Percentiles rank a stretch among this genome's conserved stretches.
phyloP scores from a whole-genome alignment of 2,329 filamentous ascomycete species.

The Aquanectria penicillioides region DNA sequence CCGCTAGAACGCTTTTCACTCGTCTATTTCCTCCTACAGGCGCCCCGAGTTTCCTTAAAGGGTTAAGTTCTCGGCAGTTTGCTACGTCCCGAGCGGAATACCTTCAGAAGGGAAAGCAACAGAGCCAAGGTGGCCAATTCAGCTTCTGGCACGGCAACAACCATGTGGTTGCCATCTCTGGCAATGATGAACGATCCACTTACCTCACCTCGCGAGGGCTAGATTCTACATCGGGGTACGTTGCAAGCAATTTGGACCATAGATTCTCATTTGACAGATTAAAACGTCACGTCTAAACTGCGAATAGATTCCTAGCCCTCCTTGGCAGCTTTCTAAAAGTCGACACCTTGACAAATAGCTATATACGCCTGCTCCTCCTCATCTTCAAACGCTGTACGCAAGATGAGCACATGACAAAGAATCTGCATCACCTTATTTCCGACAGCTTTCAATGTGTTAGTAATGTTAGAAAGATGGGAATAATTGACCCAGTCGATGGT shows the following conservation, averaged over 20 bases:
- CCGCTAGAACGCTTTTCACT: background rate
- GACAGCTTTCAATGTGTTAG: background rate
- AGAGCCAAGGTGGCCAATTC: slow-evolving; percentile 54
- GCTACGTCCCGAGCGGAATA: slow-evolving; percentile 46
- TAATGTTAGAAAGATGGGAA: no score
- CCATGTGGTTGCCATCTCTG: slow-evolving; percentile 56
- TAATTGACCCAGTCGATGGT: background rate
- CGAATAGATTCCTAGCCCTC: background rate
- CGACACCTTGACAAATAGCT: slow-evolving; percentile 3
- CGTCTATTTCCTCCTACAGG: background rate
- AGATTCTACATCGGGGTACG: slow-evolving; percentile 55
- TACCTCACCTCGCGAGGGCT: slow-evolving; percentile 59
- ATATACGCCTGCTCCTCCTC: background rate
- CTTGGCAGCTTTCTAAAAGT: slow-evolving; percentile 5
- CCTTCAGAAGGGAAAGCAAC: slow-evolving; percentile 44
- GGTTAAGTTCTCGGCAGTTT: background rate
- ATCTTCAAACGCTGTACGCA: slow-evolving; percentile 5
- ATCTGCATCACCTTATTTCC: slow-evolving; percentile 2
- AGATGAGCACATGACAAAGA: slow-evolving; percentile 14
- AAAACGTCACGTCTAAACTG: no score
- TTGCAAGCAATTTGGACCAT: background rate
- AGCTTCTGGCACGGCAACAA: slow-evolving; percentile 59
- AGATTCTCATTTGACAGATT: no score
- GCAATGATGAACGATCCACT: slow-evolving; percentile 51
- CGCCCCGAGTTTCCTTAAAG: background rate